A percentile compares a stretch with the other conserved stretches of the same genome.
phyloP scores from a whole-genome alignment of 2,329 filamentous ascomycete genomes.

The Aspergillus spinulosporus region DNA sequence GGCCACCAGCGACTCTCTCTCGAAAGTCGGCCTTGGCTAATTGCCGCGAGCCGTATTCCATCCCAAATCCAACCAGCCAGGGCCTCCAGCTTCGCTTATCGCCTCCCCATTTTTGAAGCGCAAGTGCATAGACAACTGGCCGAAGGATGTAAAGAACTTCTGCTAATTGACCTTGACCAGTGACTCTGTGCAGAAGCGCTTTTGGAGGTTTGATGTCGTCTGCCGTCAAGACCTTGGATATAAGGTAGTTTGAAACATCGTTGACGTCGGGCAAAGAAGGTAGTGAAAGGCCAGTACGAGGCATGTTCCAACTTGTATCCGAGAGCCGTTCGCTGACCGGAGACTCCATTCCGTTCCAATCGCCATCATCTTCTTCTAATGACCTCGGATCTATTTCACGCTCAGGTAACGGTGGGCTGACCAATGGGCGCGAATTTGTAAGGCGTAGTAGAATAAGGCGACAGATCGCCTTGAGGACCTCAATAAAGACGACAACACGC shows the following conservation, averaged over 20 bases:
- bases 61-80: slow-evolving; percentile 82
- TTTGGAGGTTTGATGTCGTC: slow-evolving; percentile 95
- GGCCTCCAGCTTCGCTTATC: slow-evolving; percentile 84
- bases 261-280: slow-evolving; percentile 77
- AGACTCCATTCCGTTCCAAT: slow-evolving; percentile 52
- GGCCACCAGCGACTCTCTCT: slow-evolving; percentile 64
- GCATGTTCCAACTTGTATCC: slow-evolving; percentile 77
- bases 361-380: slow-evolving; percentile 49
- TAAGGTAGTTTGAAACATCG: slow-evolving; percentile 83
- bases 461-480: slow-evolving; percentile 83
- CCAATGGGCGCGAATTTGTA: slow-evolving; percentile 77
- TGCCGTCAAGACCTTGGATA: slow-evolving; percentile 86
- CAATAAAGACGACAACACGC: slow-evolving; percentile 82
- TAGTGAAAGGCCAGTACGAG: slow-evolving; percentile 83
- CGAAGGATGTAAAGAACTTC: slow-evolving; percentile 91
- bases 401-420: slow-evolving; percentile 82
- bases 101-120: slow-evolving; percentile 70
- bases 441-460: slow-evolving; percentile 75
- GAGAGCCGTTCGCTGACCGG: slow-evolving; percentile 43
- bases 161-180: slow-evolving; percentile 74
- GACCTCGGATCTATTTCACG: slow-evolving; percentile 72
- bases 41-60: slow-evolving; percentile 89
- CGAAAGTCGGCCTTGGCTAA: slow-evolving; percentile 68
- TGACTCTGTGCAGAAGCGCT: slow-evolving; percentile 73
- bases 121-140: slow-evolving; percentile 81